These are phyloP conservation scores for Phytopythium aichiense DNA, from an alignment of 352 stramenopile genomes.

Conservation along the genomic window DNA sequence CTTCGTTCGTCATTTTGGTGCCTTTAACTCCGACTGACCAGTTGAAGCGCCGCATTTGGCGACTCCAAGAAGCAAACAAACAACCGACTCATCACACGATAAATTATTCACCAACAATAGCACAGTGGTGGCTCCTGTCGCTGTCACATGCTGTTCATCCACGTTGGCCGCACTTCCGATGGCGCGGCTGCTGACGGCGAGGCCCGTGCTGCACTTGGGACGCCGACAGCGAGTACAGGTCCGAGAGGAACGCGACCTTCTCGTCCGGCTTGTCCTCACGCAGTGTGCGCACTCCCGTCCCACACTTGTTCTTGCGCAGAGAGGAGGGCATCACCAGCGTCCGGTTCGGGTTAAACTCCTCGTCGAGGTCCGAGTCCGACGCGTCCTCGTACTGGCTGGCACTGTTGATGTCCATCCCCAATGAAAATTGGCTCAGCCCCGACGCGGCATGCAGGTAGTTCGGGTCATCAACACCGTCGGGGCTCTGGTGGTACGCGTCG, in stretches of 20 bases:
- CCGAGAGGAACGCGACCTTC: constrained; percentile 37
- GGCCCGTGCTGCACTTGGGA: constrained; percentile 19
- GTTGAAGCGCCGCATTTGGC: not conserved
- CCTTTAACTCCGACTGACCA: not conserved
- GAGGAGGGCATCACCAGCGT: constrained; percentile 22
- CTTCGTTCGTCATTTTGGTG: too few species aligned
- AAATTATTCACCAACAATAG: not conserved
- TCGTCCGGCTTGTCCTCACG: constrained; percentile 11
- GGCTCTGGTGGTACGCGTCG: constrained; percentile 16
- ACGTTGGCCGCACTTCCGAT: not conserved
- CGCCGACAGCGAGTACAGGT: constrained; percentile 34
- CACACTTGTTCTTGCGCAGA: constrained; percentile 19
- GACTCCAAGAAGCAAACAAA: not conserved
- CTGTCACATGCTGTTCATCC: not conserved
- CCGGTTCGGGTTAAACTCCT: constrained; percentile 9
- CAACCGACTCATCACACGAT: not conserved
- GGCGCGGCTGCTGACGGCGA: not conserved
- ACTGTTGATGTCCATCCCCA: constrained; percentile 17
- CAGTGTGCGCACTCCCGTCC: not conserved
- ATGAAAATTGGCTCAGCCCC: constrained; percentile 32
- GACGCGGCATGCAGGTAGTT: constrained; percentile 12
- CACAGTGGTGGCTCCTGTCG: not conserved
- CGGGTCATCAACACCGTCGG: constrained; percentile 17
- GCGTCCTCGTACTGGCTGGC: constrained; percentile 15
- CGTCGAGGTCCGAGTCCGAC: constrained; percentile 11